phyloP scores from a whole-genome alignment of 306 rosid species.

The Calophaca sinica region DNA sequence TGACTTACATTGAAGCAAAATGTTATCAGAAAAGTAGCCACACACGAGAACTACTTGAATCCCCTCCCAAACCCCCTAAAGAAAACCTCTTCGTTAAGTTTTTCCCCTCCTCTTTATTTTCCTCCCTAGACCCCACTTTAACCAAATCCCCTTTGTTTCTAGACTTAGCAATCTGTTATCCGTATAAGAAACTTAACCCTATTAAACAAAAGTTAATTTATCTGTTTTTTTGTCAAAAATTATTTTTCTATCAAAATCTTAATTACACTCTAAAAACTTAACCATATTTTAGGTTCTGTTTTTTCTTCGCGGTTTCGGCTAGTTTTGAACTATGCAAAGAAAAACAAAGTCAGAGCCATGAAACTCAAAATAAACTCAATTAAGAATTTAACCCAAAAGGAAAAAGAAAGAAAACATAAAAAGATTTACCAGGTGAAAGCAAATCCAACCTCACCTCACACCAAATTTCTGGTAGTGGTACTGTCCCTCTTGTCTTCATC shows the following conservation, averaged over 20 bases:
- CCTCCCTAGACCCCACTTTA: not conserved
- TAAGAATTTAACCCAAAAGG: not conserved
- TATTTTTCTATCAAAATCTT: no score
- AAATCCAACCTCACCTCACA: conserved; percentile 41
- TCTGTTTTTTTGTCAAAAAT: no score
- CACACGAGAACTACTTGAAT: not conserved
- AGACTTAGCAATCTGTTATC: no score
- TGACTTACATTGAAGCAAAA: not conserved
- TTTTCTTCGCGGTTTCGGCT: no score
- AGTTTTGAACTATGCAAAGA: not conserved
- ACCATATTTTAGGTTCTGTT: no score
- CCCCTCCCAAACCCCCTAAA: not conserved
- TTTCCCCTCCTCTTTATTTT: not conserved
- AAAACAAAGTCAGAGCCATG: not conserved
- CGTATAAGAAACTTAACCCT: no score
- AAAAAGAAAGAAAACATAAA: not conserved
- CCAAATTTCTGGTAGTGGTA: conserved; percentile 53
- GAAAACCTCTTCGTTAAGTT: not conserved
- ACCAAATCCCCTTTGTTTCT: not conserved
- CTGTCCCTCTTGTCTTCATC: conserved; percentile 22
- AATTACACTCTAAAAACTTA: no score
- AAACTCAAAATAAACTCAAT: not conserved
- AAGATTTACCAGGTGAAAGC: conserved; percentile 36
- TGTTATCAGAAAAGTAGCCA: not conserved
- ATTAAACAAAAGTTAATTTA: no score